Conservation (phyloP, 768 basidiomycete species). For the Suillus hirtellus region DNA sequence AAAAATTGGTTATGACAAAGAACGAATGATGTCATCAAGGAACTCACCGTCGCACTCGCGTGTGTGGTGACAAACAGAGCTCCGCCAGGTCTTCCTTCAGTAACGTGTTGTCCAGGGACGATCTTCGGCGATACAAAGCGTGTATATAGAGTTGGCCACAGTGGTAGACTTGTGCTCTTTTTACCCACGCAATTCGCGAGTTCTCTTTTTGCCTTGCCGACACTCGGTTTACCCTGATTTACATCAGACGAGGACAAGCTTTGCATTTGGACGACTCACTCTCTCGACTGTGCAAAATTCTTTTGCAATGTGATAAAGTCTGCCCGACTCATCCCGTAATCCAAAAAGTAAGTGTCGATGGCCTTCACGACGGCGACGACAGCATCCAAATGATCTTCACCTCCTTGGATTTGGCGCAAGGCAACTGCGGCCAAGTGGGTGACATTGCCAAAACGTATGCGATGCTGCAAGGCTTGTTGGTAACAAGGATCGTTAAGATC, state of each 20-base stretch:
- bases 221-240: slow-evolving; percentile 57
- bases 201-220: slow-evolving; percentile 76
- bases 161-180: slow-evolving; percentile 79
- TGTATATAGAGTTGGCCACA: slow-evolving; percentile 77
- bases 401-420: slow-evolving; percentile 59
- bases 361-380: slow-evolving; percentile 71
- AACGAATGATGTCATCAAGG: neutral
- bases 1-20: slow-evolving; percentile 11
- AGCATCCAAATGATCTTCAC: slow-evolving; percentile 86
- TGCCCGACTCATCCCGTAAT: slow-evolving; percentile 61
- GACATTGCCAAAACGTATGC: slow-evolving; percentile 65
- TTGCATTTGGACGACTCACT: slow-evolving; percentile 19
- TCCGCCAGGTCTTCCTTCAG: slow-evolving; percentile 64
- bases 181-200: slow-evolving; percentile 70
- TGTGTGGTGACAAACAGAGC: slow-evolving; percentile 78
- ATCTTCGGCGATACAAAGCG: slow-evolving; percentile 70
- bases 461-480: slow-evolving; percentile 57
- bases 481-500: slow-evolving; percentile 77
- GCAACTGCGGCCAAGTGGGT: slow-evolving; percentile 66
- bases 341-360: slow-evolving; percentile 74
- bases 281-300: slow-evolving; percentile 33
- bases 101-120: slow-evolving; percentile 70
- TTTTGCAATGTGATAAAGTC: slow-evolving; percentile 66
- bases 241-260: slow-evolving; percentile 5
- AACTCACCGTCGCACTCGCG: slow-evolving; percentile 68